Conservation (phyloP, 2,329 filamentous ascomycete species). For the Lasiodiplodia gonubiensis region DNA sequence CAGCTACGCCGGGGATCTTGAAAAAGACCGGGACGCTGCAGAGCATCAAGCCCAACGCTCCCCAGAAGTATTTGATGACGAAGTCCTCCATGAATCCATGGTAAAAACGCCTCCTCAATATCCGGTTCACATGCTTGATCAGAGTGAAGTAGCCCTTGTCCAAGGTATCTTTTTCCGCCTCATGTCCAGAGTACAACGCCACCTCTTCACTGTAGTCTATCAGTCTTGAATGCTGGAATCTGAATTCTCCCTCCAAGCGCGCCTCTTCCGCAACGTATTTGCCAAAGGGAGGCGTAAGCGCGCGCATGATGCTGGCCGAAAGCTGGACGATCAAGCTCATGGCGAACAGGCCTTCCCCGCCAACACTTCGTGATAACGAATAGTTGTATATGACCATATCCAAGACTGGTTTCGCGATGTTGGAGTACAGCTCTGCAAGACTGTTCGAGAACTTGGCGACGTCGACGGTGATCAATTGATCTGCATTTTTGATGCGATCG, state of each 20-base stretch:
- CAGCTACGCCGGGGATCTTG: slow-evolving; percentile 72
- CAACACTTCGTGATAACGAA: slow-evolving; percentile 91
- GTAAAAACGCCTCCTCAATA: slow-evolving; percentile 86
- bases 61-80: slow-evolving; percentile 99
- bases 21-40: slow-evolving; percentile 97
- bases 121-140: slow-evolving; percentile 98
- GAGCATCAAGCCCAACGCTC: slow-evolving; percentile 84
- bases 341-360: slow-evolving; percentile 91
- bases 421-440: slow-evolving; percentile 92
- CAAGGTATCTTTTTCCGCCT: slow-evolving; percentile 92
- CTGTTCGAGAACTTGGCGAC: slow-evolving; percentile 96
- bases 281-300: slow-evolving; percentile 92
- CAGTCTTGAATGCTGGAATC: slow-evolving; percentile 90
- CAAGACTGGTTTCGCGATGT: slow-evolving; percentile 89
- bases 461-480: slow-evolving; percentile 96
- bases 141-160: slow-evolving; percentile 99
- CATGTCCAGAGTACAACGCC: slow-evolving; percentile 87
- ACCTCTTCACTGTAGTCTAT: slow-evolving; percentile 98
- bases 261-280: slow-evolving; percentile 98
- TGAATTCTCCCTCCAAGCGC: slow-evolving; percentile 90
- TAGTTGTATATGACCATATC: slow-evolving; percentile 98
- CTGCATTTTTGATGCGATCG: slow-evolving; percentile 97
- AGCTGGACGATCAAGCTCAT: slow-evolving; percentile 95
- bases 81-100: slow-evolving; percentile 99
- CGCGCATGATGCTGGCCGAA: slow-evolving; percentile 90